phyloP scores from a whole-genome alignment of 148 eudicot species.

The Amaranthus cruentus region DNA sequence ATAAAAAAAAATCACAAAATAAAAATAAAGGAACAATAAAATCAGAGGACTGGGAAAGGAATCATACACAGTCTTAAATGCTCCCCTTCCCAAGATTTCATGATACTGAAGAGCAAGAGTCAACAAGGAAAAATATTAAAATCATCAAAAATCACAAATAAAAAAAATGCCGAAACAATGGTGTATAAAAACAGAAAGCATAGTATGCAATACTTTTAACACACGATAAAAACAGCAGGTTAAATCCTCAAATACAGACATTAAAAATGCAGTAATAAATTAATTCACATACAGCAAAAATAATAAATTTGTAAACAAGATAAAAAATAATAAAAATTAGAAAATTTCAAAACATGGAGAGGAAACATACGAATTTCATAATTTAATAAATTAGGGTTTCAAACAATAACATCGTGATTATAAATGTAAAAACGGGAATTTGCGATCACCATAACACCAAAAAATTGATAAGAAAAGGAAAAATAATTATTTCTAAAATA shows the following conservation, averaged over 20 bases:
- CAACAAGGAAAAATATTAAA: constrained; percentile 17
- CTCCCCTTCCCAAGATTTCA: constrained; percentile 91
- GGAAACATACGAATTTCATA: no score
- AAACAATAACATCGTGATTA: no score
- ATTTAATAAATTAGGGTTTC: no score
- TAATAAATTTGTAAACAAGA: no score
- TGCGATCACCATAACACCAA: not conserved
- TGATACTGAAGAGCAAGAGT: constrained; percentile 56
- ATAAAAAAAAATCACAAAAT: not conserved
- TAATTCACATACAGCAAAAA: no score
- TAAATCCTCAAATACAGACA: no score
- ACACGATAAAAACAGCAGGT: no score
- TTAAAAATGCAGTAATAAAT: no score
- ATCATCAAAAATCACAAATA: constrained; percentile 22
- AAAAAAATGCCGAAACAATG: not conserved
- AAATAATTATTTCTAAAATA: not conserved
- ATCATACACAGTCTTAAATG: constrained; percentile 92
- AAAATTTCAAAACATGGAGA: no score
- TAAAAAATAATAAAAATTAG: no score
- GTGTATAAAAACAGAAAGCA: no score
- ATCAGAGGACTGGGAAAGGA: constrained; percentile 34
- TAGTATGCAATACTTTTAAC: no score
- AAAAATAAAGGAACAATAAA: constrained; percentile 1
- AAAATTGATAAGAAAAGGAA: not conserved
- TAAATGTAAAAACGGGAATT: not conserved